Evolutionary conservation across 148 eudicot genomes (phyloP), one percentile per base, ranked within the genome.

Genomic region (Selenicereus undatus): DNA sequence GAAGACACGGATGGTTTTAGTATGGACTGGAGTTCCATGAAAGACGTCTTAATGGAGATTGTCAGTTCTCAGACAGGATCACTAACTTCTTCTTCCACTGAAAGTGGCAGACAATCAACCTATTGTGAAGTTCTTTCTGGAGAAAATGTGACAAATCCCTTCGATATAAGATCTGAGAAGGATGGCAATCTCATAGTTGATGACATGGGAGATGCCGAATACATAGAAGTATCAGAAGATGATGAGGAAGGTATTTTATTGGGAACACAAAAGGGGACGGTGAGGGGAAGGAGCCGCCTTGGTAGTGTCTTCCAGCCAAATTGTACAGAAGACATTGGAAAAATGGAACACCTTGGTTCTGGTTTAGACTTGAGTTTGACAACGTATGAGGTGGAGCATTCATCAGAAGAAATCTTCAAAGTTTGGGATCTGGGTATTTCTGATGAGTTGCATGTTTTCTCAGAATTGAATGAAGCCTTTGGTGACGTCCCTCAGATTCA

Each of bases 341-440:
- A 42, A 48, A 60, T 80, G n/a, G 84, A 82, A 27, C 32, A 22
- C 17, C 26, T 51, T 83, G 88, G 84, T 42, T 29, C 73, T 7
- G 89, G 83, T 35, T 62, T 82, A 71, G 90, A 82, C 71, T 77
- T 73, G 42, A 85, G 66, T 69, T 78, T 76, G 81, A 81, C 82
- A 24, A 79, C 52, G 58, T 45, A 24, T 54, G 84, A 74, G 35
- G 32, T 32, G 43, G 92, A 88, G 51, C 56, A 84, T 79, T 78
- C 86, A 11, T 20, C 79, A 17, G 87, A 87, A 20, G 86, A 84
- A 56, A 90, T 94, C 58, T 94, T 93, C 84, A 88, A 81, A 85
- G 90, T 93, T 69, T 93, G 95, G 97, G 93, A 94, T 84, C 83
- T 93, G 71, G 91, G 84, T 65, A 83, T 82, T 71, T 73, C 88